Base-by-base conservation (phyloP, 2,329 filamentous ascomycete genomes). In the Trichoderma breve region DNA sequence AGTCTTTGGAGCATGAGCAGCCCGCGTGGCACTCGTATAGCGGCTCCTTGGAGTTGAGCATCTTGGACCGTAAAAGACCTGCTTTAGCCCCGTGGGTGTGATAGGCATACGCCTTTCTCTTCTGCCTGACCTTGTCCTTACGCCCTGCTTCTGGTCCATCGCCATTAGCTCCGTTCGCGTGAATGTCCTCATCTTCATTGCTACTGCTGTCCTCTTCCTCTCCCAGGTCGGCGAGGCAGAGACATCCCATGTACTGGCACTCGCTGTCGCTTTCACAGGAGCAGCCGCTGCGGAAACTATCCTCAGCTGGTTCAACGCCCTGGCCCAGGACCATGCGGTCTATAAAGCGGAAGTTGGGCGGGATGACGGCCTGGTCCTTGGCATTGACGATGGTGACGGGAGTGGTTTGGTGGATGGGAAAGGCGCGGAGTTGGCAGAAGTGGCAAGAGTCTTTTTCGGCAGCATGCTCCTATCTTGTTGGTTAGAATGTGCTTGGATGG, bases 21-120 rank as follows among this genome's bases (percentile, higher is more conserved):
- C 86, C 87, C 2, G 86, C 83, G 76, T 96, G 93, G 78, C 93
- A 97, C 77, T 97, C 93, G 80, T 95, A 95, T 71, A 97, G 92
- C 0, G 91, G 88, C 39, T 86, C 80, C 51, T 87, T 84, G 30
- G 87, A 89, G 28, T 84, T 76, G 14, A 90, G 82, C 57, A 88
- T 82, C 57, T 83, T 83, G 30, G 83, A 83, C 21, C 88, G 83
- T 58, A 92, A 79, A 21, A 86, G 82, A 0, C 87, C 88, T 1
- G 84, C 83, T 71, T 85, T 86, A 12, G 76, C 75, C 0, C 89
- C 89, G 28, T 83, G 83, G 6, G 84, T 82, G 76, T 90, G 87
- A 78, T 95, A 95, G 0, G 91, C 90, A 73, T 93, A 93, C 4
- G 76, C 76, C 70, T 82, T 82, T 30, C 69, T 77, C 55, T 62